These are phyloP conservation scores for Aspergillus neoniger DNA, from an alignment of 2,329 filamentous ascomycete genomes.

Conservation along the genomic window DNA sequence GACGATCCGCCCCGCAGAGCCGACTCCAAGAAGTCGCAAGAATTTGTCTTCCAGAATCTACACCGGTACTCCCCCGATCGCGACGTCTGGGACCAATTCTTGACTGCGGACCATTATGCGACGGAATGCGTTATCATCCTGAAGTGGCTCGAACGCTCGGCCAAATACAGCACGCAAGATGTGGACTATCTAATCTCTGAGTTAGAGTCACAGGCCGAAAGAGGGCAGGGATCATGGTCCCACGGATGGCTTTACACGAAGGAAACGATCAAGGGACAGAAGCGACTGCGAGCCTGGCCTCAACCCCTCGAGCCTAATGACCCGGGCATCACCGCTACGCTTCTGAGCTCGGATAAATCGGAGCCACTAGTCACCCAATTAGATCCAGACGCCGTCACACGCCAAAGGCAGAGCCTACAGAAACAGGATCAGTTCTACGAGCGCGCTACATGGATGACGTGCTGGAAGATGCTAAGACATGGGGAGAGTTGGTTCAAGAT, in stretches of 20 bases:
- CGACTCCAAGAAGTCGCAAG: constrained; percentile 43
- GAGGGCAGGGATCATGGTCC: constrained; percentile 74
- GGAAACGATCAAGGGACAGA: constrained; percentile 84
- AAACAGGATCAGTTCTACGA: constrained; percentile 86
- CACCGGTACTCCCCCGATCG: constrained; percentile 61
- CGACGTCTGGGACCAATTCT: constrained; percentile 72
- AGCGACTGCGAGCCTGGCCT: constrained; percentile 71
- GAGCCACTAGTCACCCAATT: constrained; percentile 78
- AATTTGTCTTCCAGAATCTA: constrained; percentile 45
- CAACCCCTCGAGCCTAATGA: constrained; percentile 66
- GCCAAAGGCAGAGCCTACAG: constrained; percentile 76
- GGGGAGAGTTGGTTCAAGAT: constrained; percentile 75
- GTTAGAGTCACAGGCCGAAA: constrained; percentile 72
- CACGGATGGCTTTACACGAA: constrained; percentile 93
- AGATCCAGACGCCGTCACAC: constrained; percentile 84
- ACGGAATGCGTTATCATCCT: constrained; percentile 78
- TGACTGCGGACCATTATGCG: constrained; percentile 71
- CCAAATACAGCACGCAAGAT: constrained; percentile 66
- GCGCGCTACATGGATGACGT: constrained; percentile 87
- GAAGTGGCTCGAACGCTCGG: constrained; percentile 81
- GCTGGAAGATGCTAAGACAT: constrained; percentile 86
- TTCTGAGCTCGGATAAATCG: constrained; percentile 60
- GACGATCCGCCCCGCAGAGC: constrained; percentile 57
- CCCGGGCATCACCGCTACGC: constrained; percentile 57
- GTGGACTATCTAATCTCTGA: constrained; percentile 76